phyloP scores from a whole-genome alignment of 805 yeast genomes.

The Myxozyma sirexii region DNA sequence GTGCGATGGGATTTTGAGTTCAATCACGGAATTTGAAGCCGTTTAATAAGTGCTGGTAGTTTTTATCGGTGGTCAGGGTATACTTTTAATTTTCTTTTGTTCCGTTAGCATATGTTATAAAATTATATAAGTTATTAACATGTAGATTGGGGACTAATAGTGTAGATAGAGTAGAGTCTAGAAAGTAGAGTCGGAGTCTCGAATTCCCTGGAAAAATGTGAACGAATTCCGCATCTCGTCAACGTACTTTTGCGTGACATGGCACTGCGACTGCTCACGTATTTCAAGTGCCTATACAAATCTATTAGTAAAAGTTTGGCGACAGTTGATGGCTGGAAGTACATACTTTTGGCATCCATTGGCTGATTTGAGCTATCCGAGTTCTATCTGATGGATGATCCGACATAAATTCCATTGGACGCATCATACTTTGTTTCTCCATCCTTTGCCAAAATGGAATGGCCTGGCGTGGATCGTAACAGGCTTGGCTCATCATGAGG shows the following conservation, averaged over 20 bases:
- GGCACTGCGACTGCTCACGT: slow-evolving; percentile 9
- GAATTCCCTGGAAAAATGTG: slow-evolving; percentile 2
- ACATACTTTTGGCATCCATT: slow-evolving; percentile 51
- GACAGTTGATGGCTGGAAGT: background rate
- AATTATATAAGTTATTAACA: too few relatives aligned
- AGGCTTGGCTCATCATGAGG: slow-evolving; percentile 86
- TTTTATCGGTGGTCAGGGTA: too few relatives aligned
- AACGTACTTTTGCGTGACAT: background rate
- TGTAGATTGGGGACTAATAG: background rate
- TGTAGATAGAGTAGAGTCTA: background rate
- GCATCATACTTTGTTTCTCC: slow-evolving; percentile 49
- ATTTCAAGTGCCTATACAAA: slow-evolving; percentile 11
- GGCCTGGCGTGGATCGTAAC: slow-evolving; percentile 78
- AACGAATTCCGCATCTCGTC: slow-evolving; percentile 6
- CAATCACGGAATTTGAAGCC: too few relatives aligned
- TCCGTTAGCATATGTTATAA: too few relatives aligned
- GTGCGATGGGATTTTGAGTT: too few relatives aligned
- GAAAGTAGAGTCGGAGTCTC: slow-evolving; percentile 3
- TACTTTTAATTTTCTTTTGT: too few relatives aligned
- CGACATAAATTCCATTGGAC: slow-evolving; percentile 64
- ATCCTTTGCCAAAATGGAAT: slow-evolving; percentile 81
- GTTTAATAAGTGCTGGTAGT: too few relatives aligned
- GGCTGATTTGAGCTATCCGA: slow-evolving; percentile 66
- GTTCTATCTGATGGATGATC: slow-evolving; percentile 88
- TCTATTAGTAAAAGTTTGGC: background rate